phyloP scores from a whole-genome alignment of 768 basidiomycete species.

The Tephrocybe sp. region DNA sequence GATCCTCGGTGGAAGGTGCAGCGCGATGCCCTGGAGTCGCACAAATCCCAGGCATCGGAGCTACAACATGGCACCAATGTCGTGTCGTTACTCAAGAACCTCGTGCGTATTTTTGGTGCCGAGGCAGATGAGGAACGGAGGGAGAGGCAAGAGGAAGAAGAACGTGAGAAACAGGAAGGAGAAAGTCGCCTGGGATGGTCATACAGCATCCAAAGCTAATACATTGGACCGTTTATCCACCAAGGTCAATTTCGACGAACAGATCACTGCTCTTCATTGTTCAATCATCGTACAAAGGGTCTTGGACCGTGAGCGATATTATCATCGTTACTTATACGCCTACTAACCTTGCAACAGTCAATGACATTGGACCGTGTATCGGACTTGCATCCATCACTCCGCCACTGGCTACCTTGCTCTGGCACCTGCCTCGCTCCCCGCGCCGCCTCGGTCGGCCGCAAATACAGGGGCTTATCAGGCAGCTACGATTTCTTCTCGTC shows the following conservation, averaged over 20 bases:
- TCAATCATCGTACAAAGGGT: constrained; percentile 90
- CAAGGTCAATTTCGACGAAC: constrained; percentile 94
- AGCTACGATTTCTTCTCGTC: constrained; percentile 87
- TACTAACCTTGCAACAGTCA: constrained; percentile 40
- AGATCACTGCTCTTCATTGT: constrained; percentile 97
- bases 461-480: constrained; percentile 63
- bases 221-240: constrained; percentile 93
- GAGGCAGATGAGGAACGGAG: constrained; percentile 91
- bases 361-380: constrained; percentile 86
- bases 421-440: constrained; percentile 71
- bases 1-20: constrained; percentile 99
- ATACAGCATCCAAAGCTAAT: constrained; percentile 89
- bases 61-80: constrained; percentile 94
- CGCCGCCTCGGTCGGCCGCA: constrained; percentile 56
- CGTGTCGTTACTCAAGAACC: constrained; percentile 86
- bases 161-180: constrained; percentile 81
- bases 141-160: constrained; percentile 84
- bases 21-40: constrained; percentile 83
- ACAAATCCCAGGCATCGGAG: constrained; percentile 87
- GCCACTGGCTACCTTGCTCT: constrained; percentile 67
- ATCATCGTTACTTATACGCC: constrained; percentile 6
- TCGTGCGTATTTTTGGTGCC: constrained; percentile 93
- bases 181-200: constrained; percentile 98
- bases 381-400: constrained; percentile 77
- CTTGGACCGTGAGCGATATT: constrained; percentile 76